A percentile compares a stretch with the other conserved stretches of the same genome.
Conservation (phyloP, 108 stramenopile genomes). For the Stephanodiscus minutulus region DNA sequence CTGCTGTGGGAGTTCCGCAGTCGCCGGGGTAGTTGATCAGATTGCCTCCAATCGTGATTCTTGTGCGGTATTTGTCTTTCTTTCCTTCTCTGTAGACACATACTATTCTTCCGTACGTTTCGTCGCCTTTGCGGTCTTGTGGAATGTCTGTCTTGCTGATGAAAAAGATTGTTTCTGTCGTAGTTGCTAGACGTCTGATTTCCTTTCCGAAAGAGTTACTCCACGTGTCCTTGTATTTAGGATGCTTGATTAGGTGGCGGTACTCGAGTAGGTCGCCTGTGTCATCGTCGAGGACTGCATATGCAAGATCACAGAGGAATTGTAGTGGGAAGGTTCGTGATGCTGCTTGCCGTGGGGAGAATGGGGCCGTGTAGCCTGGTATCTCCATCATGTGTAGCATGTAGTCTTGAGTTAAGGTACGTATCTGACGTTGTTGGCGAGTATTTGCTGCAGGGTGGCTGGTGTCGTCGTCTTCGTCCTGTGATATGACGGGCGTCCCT, state of each 20-base stretch:
- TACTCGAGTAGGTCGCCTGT: conserved; percentile 29
- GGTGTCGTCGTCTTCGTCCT: background rate
- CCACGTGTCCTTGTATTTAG: conserved; percentile 4
- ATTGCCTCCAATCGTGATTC: conserved; percentile 47
- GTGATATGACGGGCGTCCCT: background rate
- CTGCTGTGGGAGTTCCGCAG: conserved; percentile 35
- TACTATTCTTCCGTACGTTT: conserved; percentile 40
- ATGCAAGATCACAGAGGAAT: background rate
- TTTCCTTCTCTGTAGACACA: conserved; percentile 27
- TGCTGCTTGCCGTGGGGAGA: background rate
- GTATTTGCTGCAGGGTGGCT: background rate
- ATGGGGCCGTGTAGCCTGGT: background rate
- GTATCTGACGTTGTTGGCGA: background rate
- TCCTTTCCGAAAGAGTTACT: conserved; percentile 3
- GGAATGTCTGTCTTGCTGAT: conserved; percentile 18
- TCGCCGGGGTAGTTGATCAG: conserved; percentile 14
- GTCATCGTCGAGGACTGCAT: conserved; percentile 19
- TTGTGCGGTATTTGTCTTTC: conserved; percentile 21
- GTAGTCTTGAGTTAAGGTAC: background rate
- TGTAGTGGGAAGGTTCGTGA: background rate
- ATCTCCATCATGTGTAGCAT: background rate
- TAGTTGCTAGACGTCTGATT: background rate
- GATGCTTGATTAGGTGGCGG: conserved; percentile 17
- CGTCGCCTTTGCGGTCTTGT: background rate
- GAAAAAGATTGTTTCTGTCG: conserved; percentile 16